Percentiles rank a stretch among this genome's conserved stretches.
These are phyloP conservation scores for Phialophora tarda DNA, from an alignment of 2,329 filamentous ascomycete genomes.

Conservation along the genomic window DNA sequence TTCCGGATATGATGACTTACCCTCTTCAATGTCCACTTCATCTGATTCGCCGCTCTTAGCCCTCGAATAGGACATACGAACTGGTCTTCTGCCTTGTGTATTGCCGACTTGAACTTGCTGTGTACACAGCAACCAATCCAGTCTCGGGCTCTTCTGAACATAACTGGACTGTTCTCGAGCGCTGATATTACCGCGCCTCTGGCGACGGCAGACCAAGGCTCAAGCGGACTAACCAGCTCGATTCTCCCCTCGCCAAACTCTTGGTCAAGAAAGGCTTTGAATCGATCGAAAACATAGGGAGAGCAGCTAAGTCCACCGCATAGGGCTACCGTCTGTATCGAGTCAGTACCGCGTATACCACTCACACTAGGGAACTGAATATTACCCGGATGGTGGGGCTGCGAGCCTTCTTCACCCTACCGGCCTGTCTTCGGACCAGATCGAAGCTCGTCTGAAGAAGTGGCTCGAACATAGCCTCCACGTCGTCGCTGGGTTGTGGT, in stretches of 20 bases:
- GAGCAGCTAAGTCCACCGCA: conserved; percentile 29
- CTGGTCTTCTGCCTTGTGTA: conserved; percentile 20
- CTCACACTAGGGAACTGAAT: neutral
- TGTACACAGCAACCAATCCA: conserved; percentile 33
- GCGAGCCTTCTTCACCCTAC: conserved; percentile 13
- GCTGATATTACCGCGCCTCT: conserved; percentile 32
- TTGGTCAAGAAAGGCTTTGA: conserved; percentile 28
- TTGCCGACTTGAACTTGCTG: conserved; percentile 19
- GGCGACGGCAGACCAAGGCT: conserved; percentile 35
- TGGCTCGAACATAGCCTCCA: conserved; percentile 28
- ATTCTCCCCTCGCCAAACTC: conserved; percentile 10
- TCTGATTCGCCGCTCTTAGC: conserved; percentile 21
- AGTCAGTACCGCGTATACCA: conserved; percentile 1
- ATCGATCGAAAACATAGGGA: conserved; percentile 27
- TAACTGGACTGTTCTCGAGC: conserved; percentile 16
- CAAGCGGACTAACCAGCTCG: conserved; percentile 23
- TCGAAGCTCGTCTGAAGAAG: conserved; percentile 24
- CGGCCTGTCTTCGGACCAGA: conserved; percentile 22
- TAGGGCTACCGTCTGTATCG: conserved; percentile 24
- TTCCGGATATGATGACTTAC: neutral
- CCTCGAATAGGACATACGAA: conserved; percentile 26
- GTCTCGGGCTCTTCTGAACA: conserved; percentile 26
- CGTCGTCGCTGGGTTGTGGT: conserved; percentile 19
- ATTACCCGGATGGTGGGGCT: neutral
- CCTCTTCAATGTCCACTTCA: conserved; percentile 21